Percentiles rank a stretch among this genome's conserved stretches.
Evolutionary conservation across 2,329 filamentous ascomycete species (phyloP).

Genomic region (Penicillium sp.): DNA sequence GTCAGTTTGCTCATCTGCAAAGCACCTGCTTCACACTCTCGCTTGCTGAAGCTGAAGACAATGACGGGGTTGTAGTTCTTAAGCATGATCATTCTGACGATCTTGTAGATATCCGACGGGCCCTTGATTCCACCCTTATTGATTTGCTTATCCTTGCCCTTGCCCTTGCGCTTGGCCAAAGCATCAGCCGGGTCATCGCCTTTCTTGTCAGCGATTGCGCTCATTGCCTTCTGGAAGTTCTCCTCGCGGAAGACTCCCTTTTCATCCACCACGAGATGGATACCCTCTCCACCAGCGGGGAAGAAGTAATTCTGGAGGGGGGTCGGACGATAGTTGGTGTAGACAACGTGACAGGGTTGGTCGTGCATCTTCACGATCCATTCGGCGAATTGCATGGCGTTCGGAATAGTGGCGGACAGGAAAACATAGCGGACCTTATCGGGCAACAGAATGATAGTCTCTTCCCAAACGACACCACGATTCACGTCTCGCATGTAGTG

Average conservation of each 20-base stretch:
- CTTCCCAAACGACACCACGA: conserved; percentile 97
- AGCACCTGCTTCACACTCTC: conserved; percentile 89
- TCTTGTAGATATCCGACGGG: conserved; percentile 87
- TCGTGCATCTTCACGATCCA: conserved; percentile 99
- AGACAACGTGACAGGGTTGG: conserved; percentile 97
- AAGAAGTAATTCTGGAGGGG: conserved; percentile 98
- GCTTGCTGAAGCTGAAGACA: conserved; percentile 98
- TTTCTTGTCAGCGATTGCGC: conserved; percentile 80
- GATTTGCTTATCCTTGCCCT: conserved; percentile 85
- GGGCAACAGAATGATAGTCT: conserved; percentile 95
- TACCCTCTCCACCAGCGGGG: conserved; percentile 85
- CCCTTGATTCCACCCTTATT: conserved; percentile 78
- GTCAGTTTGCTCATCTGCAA: conserved; percentile 80
- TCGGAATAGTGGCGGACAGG: conserved; percentile 94
- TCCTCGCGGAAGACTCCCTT: conserved; percentile 94
- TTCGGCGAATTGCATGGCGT: conserved; percentile 98
- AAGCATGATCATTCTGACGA: conserved; percentile 97
- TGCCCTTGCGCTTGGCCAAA: conserved; percentile 77
- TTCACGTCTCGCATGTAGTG: conserved; percentile 91
- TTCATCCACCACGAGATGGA: conserved; percentile 92
- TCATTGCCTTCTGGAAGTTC: conserved; percentile 97
- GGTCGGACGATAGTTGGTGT: conserved; percentile 96
- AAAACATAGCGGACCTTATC: conserved; percentile 99
- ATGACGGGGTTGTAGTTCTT: conserved; percentile 98
- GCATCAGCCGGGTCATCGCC: conserved; percentile 78